Evolutionary conservation across 495 filamentous ascomycete genomes (phyloP).

Genomic region (Parathielavia appendiculata): DNA sequence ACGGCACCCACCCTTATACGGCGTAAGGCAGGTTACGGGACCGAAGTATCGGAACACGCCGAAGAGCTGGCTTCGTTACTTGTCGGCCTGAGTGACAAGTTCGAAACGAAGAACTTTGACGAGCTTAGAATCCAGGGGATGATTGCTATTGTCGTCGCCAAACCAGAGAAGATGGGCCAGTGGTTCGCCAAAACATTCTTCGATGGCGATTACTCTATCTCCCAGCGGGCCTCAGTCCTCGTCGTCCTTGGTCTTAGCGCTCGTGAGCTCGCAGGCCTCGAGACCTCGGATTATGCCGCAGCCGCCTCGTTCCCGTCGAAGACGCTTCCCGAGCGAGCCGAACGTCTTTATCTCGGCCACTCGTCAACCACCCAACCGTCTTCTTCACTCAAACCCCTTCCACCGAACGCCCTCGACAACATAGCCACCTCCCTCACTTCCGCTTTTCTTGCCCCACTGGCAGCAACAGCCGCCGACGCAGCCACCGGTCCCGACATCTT

Average conservation of each 20-base stretch:
- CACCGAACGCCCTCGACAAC: constrained; percentile 53
- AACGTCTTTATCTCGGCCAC: constrained; percentile 41
- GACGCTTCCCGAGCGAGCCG: constrained; percentile 55
- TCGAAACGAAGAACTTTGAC: constrained; percentile 67
- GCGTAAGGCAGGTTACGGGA: constrained; percentile 81
- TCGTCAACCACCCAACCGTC: constrained; percentile 20
- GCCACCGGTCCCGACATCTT: constrained; percentile 73
- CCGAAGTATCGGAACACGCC: constrained; percentile 75
- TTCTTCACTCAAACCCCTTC: constrained; percentile 46
- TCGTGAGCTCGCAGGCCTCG: constrained; percentile 81
- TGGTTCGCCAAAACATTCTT: constrained; percentile 86
- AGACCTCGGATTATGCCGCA: constrained; percentile 52
- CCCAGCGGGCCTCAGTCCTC: constrained; percentile 74
- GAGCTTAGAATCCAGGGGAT: constrained; percentile 75
- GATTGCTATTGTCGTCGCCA: constrained; percentile 72
- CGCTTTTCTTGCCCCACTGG: constrained; percentile 72
- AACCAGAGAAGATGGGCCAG: constrained; percentile 69
- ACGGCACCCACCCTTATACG: constrained; percentile 78
- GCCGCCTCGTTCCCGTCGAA: constrained; percentile 64
- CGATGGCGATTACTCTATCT: constrained; percentile 82
- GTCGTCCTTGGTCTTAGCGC: constrained; percentile 75
- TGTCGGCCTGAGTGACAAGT: constrained; percentile 76
- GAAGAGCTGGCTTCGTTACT: constrained; percentile 74
- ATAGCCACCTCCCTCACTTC: constrained; percentile 59
- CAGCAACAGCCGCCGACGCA: constrained; percentile 62